A percentile compares a stretch with the other conserved stretches of the same genome.
Conservation (phyloP, 1,139 yeast species). For the Pneumocystis jirovecii region DNA sequence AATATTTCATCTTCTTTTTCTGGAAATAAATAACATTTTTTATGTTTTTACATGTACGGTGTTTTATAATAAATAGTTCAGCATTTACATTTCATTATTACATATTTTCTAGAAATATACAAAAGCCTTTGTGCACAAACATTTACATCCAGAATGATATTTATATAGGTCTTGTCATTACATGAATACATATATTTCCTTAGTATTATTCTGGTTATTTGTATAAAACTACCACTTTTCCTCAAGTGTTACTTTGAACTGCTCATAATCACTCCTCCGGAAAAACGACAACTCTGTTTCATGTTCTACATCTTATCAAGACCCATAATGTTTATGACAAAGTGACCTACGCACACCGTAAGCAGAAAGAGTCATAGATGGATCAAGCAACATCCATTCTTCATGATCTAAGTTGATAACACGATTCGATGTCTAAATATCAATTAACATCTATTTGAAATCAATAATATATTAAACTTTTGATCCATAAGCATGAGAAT, state of each 20-base stretch:
- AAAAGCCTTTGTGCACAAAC: not conserved
- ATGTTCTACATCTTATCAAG: constrained; percentile 30
- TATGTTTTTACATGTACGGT: not conserved
- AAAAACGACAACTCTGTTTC: constrained; percentile 83
- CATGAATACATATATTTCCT: too few relatives aligned
- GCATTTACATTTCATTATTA: not conserved
- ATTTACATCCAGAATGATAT: not conserved
- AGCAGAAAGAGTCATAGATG: constrained; percentile 37
- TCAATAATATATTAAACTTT: constrained; percentile 26
- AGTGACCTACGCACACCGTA: constrained; percentile 38
- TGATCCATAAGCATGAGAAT: constrained; percentile 86
- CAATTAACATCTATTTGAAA: not conserved
- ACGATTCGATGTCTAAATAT: constrained; percentile 52
- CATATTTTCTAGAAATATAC: not conserved
- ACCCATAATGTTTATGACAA: not conserved
- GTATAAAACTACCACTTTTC: constrained; percentile 53
- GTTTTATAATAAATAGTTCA: not conserved
- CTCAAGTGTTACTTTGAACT: constrained; percentile 64
- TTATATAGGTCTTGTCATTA: not conserved
- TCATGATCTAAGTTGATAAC: constrained; percentile 76
- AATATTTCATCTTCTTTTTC: not conserved
- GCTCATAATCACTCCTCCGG: constrained; percentile 49
- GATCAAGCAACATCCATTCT: constrained; percentile 50
- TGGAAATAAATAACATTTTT: not conserved
- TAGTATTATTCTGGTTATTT: not conserved